Evolutionary conservation across 129 eudicot genomes (phyloP).

Genomic region (Ambrosia trifida): DNA sequence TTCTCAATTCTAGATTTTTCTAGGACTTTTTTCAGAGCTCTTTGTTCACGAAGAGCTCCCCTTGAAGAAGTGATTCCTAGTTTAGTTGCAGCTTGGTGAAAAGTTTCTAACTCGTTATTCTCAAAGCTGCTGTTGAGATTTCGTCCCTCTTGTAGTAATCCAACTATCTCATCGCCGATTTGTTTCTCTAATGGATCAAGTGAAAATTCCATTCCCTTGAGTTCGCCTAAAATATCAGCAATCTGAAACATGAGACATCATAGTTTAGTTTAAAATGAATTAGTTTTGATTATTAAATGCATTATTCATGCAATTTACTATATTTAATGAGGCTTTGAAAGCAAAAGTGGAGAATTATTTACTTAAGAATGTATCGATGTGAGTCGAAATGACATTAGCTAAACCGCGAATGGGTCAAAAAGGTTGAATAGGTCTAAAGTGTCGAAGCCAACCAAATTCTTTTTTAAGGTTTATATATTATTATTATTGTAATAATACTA

Average conservation of each 20-base stretch:
- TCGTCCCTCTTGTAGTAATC: constrained; percentile 82
- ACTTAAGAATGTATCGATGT: not conserved
- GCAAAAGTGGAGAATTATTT: not conserved
- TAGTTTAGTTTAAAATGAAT: constrained; percentile 15
- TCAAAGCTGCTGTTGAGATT: constrained; percentile 64
- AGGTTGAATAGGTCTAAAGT: not conserved
- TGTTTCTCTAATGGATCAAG: constrained; percentile 85
- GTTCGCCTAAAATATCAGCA: constrained; percentile 58
- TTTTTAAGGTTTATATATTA: not conserved
- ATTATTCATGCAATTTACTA: not conserved
- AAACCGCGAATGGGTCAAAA: not conserved
- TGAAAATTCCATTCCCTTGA: constrained; percentile 63
- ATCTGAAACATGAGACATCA: constrained; percentile 45
- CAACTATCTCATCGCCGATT: constrained; percentile 81
- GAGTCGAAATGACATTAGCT: too few relatives aligned
- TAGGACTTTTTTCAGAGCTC: constrained; percentile 76
- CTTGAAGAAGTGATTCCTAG: constrained; percentile 83
- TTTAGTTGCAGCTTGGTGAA: constrained; percentile 84
- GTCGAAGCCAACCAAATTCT: too few relatives aligned
- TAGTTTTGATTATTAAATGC: not conserved
- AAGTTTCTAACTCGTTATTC: constrained; percentile 70
- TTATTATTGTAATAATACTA: not conserved
- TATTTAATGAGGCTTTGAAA: not conserved
- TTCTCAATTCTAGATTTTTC: constrained; percentile 76
- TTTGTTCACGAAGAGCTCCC: constrained; percentile 83